These are phyloP conservation scores for Leptoxyphium fumago DNA, from an alignment of 2,329 filamentous ascomycete genomes.

Conservation along the genomic window DNA sequence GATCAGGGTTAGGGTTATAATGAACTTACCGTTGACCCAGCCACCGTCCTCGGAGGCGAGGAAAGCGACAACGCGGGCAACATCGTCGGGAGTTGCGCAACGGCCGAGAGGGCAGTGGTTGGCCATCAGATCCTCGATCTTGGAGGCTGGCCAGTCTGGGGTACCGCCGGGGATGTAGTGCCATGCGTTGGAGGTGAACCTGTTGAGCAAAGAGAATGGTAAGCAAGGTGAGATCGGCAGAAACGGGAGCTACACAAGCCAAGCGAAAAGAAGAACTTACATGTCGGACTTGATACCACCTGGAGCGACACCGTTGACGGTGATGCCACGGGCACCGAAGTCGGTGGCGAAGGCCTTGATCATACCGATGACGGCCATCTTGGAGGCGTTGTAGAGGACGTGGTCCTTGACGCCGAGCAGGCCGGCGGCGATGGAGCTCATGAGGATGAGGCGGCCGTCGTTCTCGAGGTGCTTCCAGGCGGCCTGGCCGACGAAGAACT, in stretches of 20 bases:
- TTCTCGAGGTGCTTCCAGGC: slow-evolving; percentile 56
- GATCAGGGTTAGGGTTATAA: not conserved
- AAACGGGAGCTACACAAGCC: slow-evolving; percentile 28
- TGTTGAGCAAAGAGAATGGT: slow-evolving; percentile 3
- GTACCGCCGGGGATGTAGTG: slow-evolving; percentile 33
- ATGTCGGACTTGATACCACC: slow-evolving; percentile 65
- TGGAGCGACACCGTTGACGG: slow-evolving; percentile 58
- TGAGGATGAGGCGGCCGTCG: slow-evolving; percentile 60
- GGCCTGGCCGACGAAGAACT: slow-evolving; percentile 67
- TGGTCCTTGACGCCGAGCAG: slow-evolving; percentile 56
- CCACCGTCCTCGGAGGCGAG: slow-evolving; percentile 23
- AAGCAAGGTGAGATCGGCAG: slow-evolving; percentile 19
- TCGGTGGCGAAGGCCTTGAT: slow-evolving; percentile 58
- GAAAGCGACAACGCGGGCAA: slow-evolving; percentile 26
- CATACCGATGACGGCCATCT: slow-evolving; percentile 60
- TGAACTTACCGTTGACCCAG: slow-evolving; percentile 23
- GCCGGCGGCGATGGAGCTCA: slow-evolving; percentile 55
- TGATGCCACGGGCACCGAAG: slow-evolving; percentile 52
- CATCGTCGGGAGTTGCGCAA: slow-evolving; percentile 33
- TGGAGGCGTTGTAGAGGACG: slow-evolving; percentile 55
- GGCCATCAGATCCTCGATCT: slow-evolving; percentile 36
- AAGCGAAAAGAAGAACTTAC: slow-evolving; percentile 37
- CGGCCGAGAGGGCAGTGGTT: slow-evolving; percentile 34
- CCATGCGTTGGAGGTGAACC: slow-evolving; percentile 16
- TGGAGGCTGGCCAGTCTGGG: slow-evolving; percentile 34